Evolutionary conservation across 495 filamentous ascomycete genomes (phyloP).

Genomic region (Hyphodiscus hymeniophilus): DNA sequence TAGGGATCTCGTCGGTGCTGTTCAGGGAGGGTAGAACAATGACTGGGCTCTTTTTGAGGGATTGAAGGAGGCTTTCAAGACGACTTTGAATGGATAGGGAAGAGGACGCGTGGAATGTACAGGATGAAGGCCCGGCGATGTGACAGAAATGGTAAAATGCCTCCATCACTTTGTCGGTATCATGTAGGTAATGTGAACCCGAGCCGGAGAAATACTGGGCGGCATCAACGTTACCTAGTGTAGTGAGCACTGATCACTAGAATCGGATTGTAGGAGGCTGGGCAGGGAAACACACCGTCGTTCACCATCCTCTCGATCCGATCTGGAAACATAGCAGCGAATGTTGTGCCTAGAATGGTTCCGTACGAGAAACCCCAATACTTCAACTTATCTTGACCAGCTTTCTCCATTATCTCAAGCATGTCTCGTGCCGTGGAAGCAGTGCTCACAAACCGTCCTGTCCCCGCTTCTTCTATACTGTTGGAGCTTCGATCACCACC

Average conservation of each 20-base stretch:
- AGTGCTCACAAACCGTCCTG: constrained; percentile 26
- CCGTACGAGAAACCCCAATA: constrained; percentile 52
- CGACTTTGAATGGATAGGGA: constrained; percentile 33
- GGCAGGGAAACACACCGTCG: constrained; percentile 26
- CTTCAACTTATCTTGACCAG: constrained; percentile 33
- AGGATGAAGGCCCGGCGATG: constrained; percentile 36
- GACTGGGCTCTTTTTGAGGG: constrained; percentile 40
- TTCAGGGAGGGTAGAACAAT: constrained; percentile 28
- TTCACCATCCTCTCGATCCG: constrained; percentile 39
- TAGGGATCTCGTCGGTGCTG: constrained; percentile 20
- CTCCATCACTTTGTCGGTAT: constrained; percentile 44
- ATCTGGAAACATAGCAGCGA: constrained; percentile 41
- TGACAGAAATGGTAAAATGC: constrained; percentile 47
- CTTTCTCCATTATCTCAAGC: constrained; percentile 31
- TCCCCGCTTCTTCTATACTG: constrained; percentile 1
- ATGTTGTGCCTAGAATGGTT: constrained; percentile 42
- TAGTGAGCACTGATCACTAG: background rate
- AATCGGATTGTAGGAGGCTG: constrained; percentile 9
- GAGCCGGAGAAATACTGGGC: constrained; percentile 37
- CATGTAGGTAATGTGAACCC: constrained; percentile 40
- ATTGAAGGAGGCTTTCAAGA: constrained; percentile 31
- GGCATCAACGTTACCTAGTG: constrained; percentile 36
- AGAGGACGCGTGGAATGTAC: constrained; percentile 36
- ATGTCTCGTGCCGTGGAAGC: constrained; percentile 34
- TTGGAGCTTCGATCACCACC: background rate